phyloP scores from a whole-genome alignment of 2,329 filamentous ascomycete genomes.

The Hypoxylon sp. region DNA sequence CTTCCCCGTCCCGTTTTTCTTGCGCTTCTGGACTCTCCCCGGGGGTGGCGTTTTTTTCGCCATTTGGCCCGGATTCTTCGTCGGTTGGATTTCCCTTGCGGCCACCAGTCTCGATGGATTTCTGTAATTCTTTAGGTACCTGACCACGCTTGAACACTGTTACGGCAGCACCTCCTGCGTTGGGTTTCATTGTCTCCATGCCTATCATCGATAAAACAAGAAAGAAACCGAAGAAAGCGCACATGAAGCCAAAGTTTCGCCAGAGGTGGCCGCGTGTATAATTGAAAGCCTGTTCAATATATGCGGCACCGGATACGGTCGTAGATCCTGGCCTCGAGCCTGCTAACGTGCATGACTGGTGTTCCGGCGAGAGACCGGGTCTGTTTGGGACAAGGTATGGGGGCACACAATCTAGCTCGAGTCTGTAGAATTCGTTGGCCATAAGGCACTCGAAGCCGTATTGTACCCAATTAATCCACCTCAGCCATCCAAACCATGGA shows the following conservation, averaged over 20 bases:
- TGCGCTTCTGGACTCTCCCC: constrained; percentile 29
- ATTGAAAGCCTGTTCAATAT: constrained; percentile 68
- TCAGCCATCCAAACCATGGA: constrained; percentile 68
- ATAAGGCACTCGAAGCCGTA: constrained; percentile 75
- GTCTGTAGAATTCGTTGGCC: constrained; percentile 72
- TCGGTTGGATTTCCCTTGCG: constrained; percentile 61
- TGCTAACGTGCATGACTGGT: constrained; percentile 72
- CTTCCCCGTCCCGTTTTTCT: constrained; percentile 51
- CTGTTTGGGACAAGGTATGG: constrained; percentile 69
- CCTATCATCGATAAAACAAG: constrained; percentile 58
- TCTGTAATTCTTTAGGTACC: constrained; percentile 70
- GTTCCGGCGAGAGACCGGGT: constrained; percentile 61
- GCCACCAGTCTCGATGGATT: constrained; percentile 68
- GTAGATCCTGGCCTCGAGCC: constrained; percentile 68
- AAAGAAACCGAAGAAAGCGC: constrained; percentile 65
- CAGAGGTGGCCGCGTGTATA: constrained; percentile 72
- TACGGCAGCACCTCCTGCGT: constrained; percentile 71
- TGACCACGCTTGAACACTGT: constrained; percentile 75
- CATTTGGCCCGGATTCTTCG: constrained; percentile 67
- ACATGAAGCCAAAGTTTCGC: constrained; percentile 70
- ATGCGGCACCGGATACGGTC: constrained; percentile 67
- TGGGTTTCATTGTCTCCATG: constrained; percentile 68
- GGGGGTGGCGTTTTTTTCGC: constrained; percentile 52
- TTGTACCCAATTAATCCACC: constrained; percentile 73
- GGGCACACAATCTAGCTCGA: constrained; percentile 68